Evolutionary conservation across 257 asterid genomes (phyloP).

Genomic region (Penstemon eatonii): DNA sequence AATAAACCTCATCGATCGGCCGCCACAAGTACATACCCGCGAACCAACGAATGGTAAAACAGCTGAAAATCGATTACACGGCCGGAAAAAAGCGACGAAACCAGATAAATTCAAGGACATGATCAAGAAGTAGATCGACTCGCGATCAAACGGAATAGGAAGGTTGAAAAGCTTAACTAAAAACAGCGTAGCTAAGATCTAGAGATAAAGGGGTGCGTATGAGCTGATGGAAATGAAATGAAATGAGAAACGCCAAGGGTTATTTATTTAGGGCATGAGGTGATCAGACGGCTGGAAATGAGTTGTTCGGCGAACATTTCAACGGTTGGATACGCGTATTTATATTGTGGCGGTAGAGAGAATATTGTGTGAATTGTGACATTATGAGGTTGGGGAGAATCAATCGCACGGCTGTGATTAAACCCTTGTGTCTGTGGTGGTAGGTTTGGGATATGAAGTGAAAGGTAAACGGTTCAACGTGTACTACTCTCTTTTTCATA

Average conservation of each 20-base stretch:
- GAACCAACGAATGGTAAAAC: too few species aligned
- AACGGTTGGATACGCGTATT: conserved; percentile 34
- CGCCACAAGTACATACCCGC: too few species aligned
- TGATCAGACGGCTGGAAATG: conserved; percentile 45
- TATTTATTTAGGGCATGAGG: conserved; percentile 29
- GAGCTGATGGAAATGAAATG: too few species aligned
- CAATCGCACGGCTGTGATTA: conserved; percentile 34
- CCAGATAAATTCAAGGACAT: conserved; percentile 20
- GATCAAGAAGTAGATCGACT: conserved; percentile 32
- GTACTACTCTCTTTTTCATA: too few species aligned
- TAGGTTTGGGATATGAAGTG: too few species aligned
- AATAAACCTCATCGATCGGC: too few species aligned
- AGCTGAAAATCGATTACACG: too few species aligned
- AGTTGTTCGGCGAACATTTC: neutral
- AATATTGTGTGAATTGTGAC: neutral
- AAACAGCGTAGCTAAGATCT: conserved; percentile 19
- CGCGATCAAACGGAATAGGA: conserved; percentile 29
- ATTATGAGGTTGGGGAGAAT: neutral
- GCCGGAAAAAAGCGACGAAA: too few species aligned
- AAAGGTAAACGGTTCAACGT: too few species aligned
- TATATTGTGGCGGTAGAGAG: conserved; percentile 25
- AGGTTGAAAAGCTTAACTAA: neutral
- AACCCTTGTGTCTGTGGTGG: too few species aligned
- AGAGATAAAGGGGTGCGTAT: too few species aligned
- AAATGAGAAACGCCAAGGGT: neutral